Percentiles rank a stretch among this genome's conserved stretches.
Evolutionary conservation across 2,329 filamentous ascomycete species (phyloP).

Genomic region (Ophiocordyceps camponoti-rufipedis): DNA sequence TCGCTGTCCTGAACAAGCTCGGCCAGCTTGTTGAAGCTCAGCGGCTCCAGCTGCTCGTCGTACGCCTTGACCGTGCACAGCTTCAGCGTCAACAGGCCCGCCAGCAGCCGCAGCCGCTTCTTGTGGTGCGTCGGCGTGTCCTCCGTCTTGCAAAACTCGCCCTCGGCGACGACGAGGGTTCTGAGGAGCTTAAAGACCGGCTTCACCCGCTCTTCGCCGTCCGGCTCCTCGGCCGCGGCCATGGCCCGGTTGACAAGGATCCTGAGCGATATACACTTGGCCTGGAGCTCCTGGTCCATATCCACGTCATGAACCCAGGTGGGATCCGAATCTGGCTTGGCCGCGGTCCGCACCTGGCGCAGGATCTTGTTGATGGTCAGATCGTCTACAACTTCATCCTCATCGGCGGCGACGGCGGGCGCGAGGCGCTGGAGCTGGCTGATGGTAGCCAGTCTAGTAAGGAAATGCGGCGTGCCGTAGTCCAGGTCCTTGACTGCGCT

Average conservation of each 20-base stretch:
- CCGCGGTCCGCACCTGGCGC: constrained; percentile 47
- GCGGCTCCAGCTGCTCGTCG: constrained; percentile 54
- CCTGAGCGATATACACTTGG: constrained; percentile 70
- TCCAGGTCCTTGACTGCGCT: constrained; percentile 57
- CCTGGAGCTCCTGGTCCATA: constrained; percentile 62
- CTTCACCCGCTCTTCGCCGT: constrained; percentile 39
- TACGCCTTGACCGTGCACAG: constrained; percentile 60
- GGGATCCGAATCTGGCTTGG: constrained; percentile 32
- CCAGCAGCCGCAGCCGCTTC: constrained; percentile 62
- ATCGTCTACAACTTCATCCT: constrained; percentile 59
- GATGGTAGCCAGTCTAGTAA: constrained; percentile 54
- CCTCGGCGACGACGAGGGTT: constrained; percentile 54
- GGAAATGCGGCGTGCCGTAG: constrained; percentile 55
- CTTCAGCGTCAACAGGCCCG: constrained; percentile 68
- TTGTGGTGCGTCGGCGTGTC: constrained; percentile 64
- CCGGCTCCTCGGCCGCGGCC: constrained; percentile 30
- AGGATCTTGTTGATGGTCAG: constrained; percentile 62
- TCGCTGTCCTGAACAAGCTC: constrained; percentile 65
- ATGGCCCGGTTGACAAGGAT: constrained; percentile 75
- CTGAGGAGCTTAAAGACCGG: constrained; percentile 66
- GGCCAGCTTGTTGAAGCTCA: constrained; percentile 66
- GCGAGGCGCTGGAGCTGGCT: constrained; percentile 61
- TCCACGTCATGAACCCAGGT: constrained; percentile 50
- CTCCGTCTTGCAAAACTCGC: constrained; percentile 60
- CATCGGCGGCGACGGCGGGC: constrained; percentile 52